These are phyloP conservation scores for Lophiotrema nucula DNA, from an alignment of 495 filamentous ascomycete species.

Conservation along the genomic window DNA sequence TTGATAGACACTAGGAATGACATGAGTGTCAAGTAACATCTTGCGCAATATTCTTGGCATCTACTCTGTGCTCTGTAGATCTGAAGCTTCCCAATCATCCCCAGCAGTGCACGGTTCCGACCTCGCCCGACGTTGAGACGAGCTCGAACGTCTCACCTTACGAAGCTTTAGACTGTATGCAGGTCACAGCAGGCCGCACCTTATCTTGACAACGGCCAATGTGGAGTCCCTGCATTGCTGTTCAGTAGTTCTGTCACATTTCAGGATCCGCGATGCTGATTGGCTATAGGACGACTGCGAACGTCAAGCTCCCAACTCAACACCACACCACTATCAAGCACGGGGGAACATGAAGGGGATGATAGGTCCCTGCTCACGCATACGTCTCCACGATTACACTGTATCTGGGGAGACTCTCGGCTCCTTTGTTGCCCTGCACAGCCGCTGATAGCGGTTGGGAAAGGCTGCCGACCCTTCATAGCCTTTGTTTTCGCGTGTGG, in stretches of 20 bases:
- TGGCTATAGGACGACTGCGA: conserved; percentile 7
- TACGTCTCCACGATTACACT: neutral
- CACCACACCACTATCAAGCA: conserved; percentile 22
- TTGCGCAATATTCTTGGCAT: no score
- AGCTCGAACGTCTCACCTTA: neutral
- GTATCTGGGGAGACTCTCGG: conserved; percentile 8
- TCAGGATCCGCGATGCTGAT: conserved; percentile 20
- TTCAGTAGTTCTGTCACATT: no score
- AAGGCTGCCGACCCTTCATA: neutral
- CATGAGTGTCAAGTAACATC: no score
- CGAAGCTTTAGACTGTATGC: neutral
- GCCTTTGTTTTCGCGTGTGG: neutral
- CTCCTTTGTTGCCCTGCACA: conserved; percentile 27
- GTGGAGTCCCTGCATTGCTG: conserved; percentile 4
- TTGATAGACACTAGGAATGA: conserved; percentile 19
- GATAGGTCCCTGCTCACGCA: conserved; percentile 12
- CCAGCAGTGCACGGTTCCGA: neutral
- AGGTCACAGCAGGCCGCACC: conserved; percentile 19
- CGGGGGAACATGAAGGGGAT: conserved; percentile 18
- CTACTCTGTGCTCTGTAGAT: no score
- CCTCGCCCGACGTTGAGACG: neutral
- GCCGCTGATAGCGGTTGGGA: conserved; percentile 30
- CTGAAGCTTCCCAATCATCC: neutral
- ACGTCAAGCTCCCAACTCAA: conserved; percentile 19
- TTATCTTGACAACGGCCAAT: conserved; percentile 19